Evolutionary conservation across 208 protist genomes (phyloP).

Genomic region (Trypanosoma boissoni): DNA sequence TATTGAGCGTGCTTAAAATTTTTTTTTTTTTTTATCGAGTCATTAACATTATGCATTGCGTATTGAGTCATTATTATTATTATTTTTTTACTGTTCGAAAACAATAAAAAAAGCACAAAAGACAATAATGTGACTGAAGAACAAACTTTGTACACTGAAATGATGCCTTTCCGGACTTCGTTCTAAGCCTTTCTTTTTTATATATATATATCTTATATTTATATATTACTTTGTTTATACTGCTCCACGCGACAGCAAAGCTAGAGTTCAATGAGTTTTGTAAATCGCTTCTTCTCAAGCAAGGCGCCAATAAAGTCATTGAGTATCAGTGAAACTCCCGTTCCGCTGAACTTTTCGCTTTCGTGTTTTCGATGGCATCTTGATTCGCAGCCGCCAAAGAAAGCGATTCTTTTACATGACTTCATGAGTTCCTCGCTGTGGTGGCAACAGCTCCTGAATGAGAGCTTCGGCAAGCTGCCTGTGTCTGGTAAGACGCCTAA

Average conservation of each 20-base stretch:
- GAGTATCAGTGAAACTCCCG: constrained; percentile 21
- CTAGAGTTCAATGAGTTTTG: constrained; percentile 18
- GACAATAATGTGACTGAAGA: too few species aligned
- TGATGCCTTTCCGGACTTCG: too few species aligned
- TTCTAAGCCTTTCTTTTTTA: neutral
- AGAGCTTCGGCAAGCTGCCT: constrained; percentile 41
- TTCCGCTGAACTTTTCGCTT: constrained; percentile 46
- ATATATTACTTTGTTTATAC: neutral
- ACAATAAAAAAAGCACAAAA: neutral
- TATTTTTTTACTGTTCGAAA: neutral
- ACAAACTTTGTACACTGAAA: too few species aligned
- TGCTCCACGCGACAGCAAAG: neutral
- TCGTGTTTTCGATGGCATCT: constrained; percentile 80
- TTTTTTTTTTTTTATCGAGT: neutral
- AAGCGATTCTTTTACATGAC: constrained; percentile 76
- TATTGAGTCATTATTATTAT: neutral
- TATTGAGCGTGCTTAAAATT: neutral
- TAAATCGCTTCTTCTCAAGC: constrained; percentile 18
- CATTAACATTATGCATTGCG: neutral
- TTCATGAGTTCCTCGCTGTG: constrained; percentile 49
- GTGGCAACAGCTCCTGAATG: constrained; percentile 65
- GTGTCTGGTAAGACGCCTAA: constrained; percentile 37
- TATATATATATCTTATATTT: neutral
- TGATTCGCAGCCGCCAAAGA: constrained; percentile 58
- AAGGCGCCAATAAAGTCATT: neutral